Conservation (phyloP, 192 early-diverging fungal species). For the Coemansia sp. region DNA sequence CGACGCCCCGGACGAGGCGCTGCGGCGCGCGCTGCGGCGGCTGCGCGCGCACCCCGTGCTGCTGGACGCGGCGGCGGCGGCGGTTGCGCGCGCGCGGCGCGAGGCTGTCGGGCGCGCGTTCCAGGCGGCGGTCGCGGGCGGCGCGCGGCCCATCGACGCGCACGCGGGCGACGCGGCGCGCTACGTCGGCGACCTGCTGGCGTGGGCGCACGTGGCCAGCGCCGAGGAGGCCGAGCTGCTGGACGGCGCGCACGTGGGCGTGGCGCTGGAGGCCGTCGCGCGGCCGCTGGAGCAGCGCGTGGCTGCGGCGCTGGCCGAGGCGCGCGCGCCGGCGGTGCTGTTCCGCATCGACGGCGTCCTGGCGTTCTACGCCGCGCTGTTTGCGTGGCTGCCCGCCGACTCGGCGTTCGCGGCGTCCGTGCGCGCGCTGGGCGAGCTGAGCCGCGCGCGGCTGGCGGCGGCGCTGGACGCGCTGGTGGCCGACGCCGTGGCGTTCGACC, state of each 20-base stretch:
- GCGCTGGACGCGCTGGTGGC: conserved; percentile 1
- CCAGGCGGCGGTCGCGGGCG: conserved; percentile 22
- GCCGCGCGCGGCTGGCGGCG: neutral
- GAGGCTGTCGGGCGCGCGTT: conserved; percentile 35
- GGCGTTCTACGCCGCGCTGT: conserved; percentile 27
- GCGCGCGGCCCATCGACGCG: conserved; percentile 83
- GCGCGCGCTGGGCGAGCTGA: neutral
- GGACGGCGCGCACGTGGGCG: conserved; percentile 52
- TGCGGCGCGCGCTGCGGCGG: conserved; percentile 26
- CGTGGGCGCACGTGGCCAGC: conserved; percentile 92
- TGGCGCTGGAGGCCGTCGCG: conserved; percentile 23
- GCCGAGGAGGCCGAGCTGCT: conserved; percentile 87
- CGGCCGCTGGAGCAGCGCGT: conserved; percentile 45
- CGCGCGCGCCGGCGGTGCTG: conserved; percentile 13
- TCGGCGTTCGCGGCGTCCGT: conserved; percentile 21
- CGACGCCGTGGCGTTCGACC: conserved; percentile 15
- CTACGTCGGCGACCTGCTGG: conserved; percentile 95
- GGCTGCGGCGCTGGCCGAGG: conserved; percentile 19
- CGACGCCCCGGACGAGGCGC: too few relatives aligned
- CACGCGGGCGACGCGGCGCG: conserved; percentile 89
- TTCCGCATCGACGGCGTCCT: conserved; percentile 30
- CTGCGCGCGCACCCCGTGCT: conserved; percentile 22
- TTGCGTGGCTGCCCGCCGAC: conserved; percentile 10
- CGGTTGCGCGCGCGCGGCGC: conserved; percentile 16
- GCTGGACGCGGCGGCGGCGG: conserved; percentile 18